Evolutionary conservation across 306 rosid species (phyloP), one percentile per base, ranked within the genome.

Genomic region (Prosopis cineraria): DNA sequence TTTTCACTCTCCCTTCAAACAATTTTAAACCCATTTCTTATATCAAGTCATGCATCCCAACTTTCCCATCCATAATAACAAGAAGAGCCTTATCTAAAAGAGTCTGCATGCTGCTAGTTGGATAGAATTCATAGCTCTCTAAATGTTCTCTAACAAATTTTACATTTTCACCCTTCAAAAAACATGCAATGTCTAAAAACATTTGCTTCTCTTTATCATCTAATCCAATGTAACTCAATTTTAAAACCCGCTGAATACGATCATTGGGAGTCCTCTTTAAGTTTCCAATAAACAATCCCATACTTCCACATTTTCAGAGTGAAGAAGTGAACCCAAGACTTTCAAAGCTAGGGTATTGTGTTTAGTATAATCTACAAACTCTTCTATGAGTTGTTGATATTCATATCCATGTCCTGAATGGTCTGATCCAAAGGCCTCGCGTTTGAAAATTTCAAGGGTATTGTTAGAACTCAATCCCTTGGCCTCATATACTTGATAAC

Each of bases 231-330:
- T 52, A 52, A 19, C 43, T 5, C 3, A 58, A 17, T 27, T 59
- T n/a, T 2, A 52, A 52, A 27, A 7, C 58, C 4, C 7, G 1
- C 20, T 19, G 58, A 52, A 52, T n/a, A 7, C 20, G 3, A 1
- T 3, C 3, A 52, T 52, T 52, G n/a, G 58, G 58, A 20, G 1
- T 19, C 58, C 27, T 19, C 12, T 59, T 5, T 2, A 2, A 74
- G 25, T 41, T 25, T 0, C 0, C 31, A 74, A 2, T 1, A 17
- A 39, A 59, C 30, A 3, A 7, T 34, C 29, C 87, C 87, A 84
- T 2, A 70, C 22, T 0, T 14, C 14, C 31, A 3, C 8, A 5
- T 0, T 13, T 36, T 59, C 76, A 0, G 36, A 72, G 40, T 1
- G 2, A 22, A 72, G 44, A 53, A 3, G 13, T 34, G 52, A 52